Evolutionary conservation across 2,329 filamentous ascomycete species (phyloP).

Genomic region (Colletotrichum sp.): DNA sequence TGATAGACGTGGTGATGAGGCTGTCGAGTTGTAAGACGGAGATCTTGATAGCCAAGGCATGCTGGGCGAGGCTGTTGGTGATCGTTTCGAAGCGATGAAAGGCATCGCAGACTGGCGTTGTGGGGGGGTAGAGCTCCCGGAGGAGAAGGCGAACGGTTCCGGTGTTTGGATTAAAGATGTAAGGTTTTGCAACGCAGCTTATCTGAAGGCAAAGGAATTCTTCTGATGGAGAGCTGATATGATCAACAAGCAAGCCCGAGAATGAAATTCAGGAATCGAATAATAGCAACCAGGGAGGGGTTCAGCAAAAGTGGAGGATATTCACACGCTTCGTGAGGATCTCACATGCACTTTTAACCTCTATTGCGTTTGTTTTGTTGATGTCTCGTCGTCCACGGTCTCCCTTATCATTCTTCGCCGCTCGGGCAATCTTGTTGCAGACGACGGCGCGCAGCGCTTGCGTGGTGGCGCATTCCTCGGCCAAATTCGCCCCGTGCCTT

Average conservation of each 20-base stretch:
- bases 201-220: background rate
- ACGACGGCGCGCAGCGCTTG: conserved; percentile 17
- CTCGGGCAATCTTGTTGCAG: conserved; percentile 22
- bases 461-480: conserved; percentile 17
- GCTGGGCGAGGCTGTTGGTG: conserved; percentile 7
- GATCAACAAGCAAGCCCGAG: background rate
- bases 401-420: conserved; percentile 21
- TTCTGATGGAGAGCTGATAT: background rate
- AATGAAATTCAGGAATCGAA: background rate
- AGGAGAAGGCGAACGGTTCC: background rate
- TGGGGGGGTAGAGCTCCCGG: background rate
- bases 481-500: conserved; percentile 19
- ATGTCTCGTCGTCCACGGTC: conserved; percentile 12
- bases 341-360: conserved; percentile 20
- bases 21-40: conserved; percentile 16
- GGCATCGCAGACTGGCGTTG: conserved; percentile 1
- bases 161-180: background rate
- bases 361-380: conserved; percentile 14
- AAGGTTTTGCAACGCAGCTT: background rate
- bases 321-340: background rate
- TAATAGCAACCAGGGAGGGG: background rate
- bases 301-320: background rate
- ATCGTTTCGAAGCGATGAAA: conserved; percentile 17
- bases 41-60: conserved; percentile 20
- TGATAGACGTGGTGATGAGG: background rate